Conservation (phyloP, 164 flowering plant species). For the Annona cherimola region DNA sequence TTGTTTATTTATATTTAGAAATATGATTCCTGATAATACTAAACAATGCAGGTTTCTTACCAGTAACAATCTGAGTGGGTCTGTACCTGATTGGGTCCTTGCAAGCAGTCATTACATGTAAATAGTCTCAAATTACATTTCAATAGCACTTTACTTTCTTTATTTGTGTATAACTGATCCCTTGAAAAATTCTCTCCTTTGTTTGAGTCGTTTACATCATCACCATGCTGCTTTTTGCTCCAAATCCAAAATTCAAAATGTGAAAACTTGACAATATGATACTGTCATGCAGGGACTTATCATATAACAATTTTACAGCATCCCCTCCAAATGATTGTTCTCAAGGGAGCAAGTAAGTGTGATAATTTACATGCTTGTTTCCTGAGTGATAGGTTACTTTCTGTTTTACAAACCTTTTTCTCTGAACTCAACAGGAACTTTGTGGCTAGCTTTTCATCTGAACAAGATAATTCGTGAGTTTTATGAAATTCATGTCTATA, state of each 20-base stretch:
- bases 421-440: conserved; percentile 39
- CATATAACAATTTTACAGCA: conserved; percentile 64
- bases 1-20: conserved; percentile 31
- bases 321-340: conserved; percentile 9
- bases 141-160: neutral
- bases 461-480: conserved; percentile 40
- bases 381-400: neutral
- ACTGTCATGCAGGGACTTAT: conserved; percentile 59
- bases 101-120: conserved; percentile 34
- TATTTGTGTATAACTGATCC: too few species aligned
- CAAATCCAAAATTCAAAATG: neutral
- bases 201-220: neutral
- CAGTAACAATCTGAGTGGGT: conserved; percentile 58
- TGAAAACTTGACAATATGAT: neutral
- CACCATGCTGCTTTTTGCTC: neutral
- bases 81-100: conserved; percentile 43
- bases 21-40: neutral
- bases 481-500: neutral
- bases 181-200: neutral
- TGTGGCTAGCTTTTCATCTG: conserved; percentile 37
- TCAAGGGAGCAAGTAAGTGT: conserved; percentile 4
- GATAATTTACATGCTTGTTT: neutral
- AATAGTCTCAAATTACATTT: conserved; percentile 58
- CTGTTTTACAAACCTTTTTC: neutral
- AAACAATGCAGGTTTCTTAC: conserved; percentile 53